Base-by-base conservation (phyloP, 2,329 filamentous ascomycete genomes). In the Calonectria pteridis region DNA sequence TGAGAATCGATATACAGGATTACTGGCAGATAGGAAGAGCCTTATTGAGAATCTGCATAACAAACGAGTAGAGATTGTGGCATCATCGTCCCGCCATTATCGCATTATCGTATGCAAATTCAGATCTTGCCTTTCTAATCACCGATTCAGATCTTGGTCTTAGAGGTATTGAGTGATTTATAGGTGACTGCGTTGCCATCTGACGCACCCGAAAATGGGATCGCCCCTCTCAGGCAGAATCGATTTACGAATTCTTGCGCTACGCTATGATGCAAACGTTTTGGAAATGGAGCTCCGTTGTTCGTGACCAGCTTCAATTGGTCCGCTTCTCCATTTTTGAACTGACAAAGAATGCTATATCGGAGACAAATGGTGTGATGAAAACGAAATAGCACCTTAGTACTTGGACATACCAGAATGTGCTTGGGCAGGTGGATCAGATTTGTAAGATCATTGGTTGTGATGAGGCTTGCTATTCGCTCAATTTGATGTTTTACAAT, bases 281-380 rank as follows among this genome's bases (percentile, higher is more conserved):
- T 10, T 43, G 10, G 43, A 23, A 3, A 46, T 23, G 20, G 20
- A 1, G 9, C 10, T 1, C 4, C 3, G n/a, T 23, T 46, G 18
- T n/a, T 46, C n/a, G 43, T 23, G 43, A 46, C 20, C n/a, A 13
- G 5, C 2, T 5, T 13, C 5, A 9, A 13, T 46, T 46, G 9
- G 43, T 2, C 4, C 2, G 7, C 3, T 10, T 3, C 10, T 4
- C 9, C 3, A 2, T 46, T 14, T 46, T 6, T 10, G 18, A 0
- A 46, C 9, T 4, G 4, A 13, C 9, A 23, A 23, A 46, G n/a
- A 46, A 46, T 46, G n/a, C 20, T 13, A 5, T 13, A 46, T 46
- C 2, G 3, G 13, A 46, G 43, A 23, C n/a, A 46, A 23, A 46
- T 46, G 43, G 18, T 46, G 43, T 23, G 43, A 23, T 23, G 43